Base-by-base conservation (phyloP, 495 filamentous ascomycete genomes). In the Neurospora terricola region DNA sequence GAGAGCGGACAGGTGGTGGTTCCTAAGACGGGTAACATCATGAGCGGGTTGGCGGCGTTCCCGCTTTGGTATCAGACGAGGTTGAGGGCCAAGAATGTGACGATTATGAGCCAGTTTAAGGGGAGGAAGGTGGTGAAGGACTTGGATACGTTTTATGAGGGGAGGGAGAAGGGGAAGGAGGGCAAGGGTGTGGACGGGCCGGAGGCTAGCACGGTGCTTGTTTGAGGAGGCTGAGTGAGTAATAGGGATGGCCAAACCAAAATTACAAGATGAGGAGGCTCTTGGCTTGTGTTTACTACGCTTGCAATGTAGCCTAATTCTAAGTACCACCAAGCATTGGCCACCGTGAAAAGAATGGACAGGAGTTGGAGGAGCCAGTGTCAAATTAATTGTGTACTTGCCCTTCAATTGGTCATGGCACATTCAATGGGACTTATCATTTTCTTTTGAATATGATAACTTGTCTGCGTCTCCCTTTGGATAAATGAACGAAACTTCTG, bases 1-100 rank as follows among this genome's bases (percentile, higher is more conserved):
- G 73, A 82, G 76, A 89, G 88, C 76, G 86, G 84, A 3, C 86
- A 90, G 82, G 78, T 92, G n/a, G 74, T 89, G 38, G 45, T 89
- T 69, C 89, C 90, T 1, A 78, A 72, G 2, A 81, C 82, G 75
- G 84, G 77, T 9, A 78, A 74, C 16, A 68, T 77, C 21, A 71
- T 85, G 54, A 68, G 81, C 9, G 70, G 76, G 27, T 42, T 86
- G 73, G 80, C 77, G 43, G 84, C 79, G 0, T 62, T 84, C 73
- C 84, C 84, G 68, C 81, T 82, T 72, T 88, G 85, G 86, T 82
- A 85, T 72, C 80, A 84, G 75, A 69, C 74, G 2, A 71, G 79
- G 37, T 34, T 86, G 70, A 75, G 84, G 72, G 48, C 71, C 38
- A 80, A 81, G 73, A 80, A 80, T 6, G 71, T 75, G 71, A 77